Evolutionary conservation across 331 rosid genomes (phyloP).

Genomic region (Pyracantha coccinea): DNA sequence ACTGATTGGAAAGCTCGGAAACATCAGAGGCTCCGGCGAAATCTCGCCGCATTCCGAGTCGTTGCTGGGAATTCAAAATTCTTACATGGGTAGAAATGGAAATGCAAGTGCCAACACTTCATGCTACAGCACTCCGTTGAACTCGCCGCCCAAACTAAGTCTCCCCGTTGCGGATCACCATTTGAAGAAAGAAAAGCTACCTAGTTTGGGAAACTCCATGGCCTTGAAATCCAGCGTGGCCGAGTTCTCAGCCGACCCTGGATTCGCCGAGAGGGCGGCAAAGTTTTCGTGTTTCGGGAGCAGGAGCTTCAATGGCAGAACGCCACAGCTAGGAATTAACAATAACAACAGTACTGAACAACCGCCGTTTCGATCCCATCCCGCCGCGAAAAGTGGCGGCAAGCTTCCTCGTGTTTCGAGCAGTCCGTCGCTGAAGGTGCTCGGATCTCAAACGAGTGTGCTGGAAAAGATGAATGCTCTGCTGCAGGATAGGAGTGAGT

Average conservation of each 20-base stretch:
- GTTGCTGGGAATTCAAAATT: not conserved
- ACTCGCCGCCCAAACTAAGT: slow-evolving; percentile 55
- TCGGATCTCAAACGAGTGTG: slow-evolving; percentile 52
- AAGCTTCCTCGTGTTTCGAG: slow-evolving; percentile 59
- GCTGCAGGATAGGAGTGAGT: slow-evolving; percentile 16
- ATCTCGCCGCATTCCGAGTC: slow-evolving; percentile 39
- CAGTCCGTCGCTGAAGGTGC: slow-evolving; percentile 56
- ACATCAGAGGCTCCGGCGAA: slow-evolving; percentile 39
- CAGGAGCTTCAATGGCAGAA: slow-evolving; percentile 66
- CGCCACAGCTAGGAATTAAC: slow-evolving; percentile 28
- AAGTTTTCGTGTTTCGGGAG: slow-evolving; percentile 89
- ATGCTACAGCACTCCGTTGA: slow-evolving; percentile 60
- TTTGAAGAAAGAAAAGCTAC: slow-evolving; percentile 21
- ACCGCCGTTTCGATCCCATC: slow-evolving; percentile 28
- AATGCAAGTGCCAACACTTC: slow-evolving; percentile 45
- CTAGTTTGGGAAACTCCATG: slow-evolving; percentile 36
- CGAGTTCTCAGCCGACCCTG: slow-evolving; percentile 74
- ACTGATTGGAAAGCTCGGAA: slow-evolving; percentile 57
- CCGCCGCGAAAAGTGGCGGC: slow-evolving; percentile 22
- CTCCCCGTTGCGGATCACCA: slow-evolving; percentile 20
- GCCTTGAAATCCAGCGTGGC: slow-evolving; percentile 60
- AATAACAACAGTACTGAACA: slow-evolving; percentile 15
- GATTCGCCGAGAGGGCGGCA: slow-evolving; percentile 89
- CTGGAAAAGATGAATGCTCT: slow-evolving; percentile 27
- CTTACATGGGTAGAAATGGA: slow-evolving; percentile 22